Evolutionary conservation across 768 basidiomycete genomes (phyloP).

Genomic region (Termitomyces sp.): DNA sequence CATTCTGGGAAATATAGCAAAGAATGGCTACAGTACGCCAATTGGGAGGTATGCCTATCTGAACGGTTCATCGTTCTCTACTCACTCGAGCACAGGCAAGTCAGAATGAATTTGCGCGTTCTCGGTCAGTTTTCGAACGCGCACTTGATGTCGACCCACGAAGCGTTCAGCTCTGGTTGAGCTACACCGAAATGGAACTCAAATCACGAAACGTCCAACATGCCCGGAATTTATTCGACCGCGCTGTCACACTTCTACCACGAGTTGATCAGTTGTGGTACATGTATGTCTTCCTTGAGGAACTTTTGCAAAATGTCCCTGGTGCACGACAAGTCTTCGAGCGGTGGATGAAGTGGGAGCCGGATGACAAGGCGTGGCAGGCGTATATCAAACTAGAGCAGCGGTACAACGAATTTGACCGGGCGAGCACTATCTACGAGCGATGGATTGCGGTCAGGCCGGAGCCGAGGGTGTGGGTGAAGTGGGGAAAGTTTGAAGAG

Average conservation of each 20-base stretch:
- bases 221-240: slow-evolving; percentile 93
- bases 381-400: slow-evolving; percentile 99
- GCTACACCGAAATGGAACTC: slow-evolving; percentile 95
- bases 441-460: slow-evolving; percentile 75
- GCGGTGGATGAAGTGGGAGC: slow-evolving; percentile 99
- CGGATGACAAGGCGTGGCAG: slow-evolving; percentile 99
- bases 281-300: slow-evolving; percentile 98
- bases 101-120: slow-evolving; percentile 94
- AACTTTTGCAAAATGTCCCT: slow-evolving; percentile 91
- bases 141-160: slow-evolving; percentile 94
- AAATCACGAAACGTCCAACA: slow-evolving; percentile 98
- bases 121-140: slow-evolving; percentile 93
- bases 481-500: slow-evolving; percentile 87
- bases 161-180: slow-evolving; percentile 87
- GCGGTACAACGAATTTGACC: slow-evolving; percentile 86
- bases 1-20: slow-evolving; percentile 40
- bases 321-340: slow-evolving; percentile 98
- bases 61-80: background rate
- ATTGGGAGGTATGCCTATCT: slow-evolving; percentile 61
- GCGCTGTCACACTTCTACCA: slow-evolving; percentile 93
- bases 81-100: slow-evolving; percentile 47
- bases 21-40: slow-evolving; percentile 84
- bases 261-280: slow-evolving; percentile 98
- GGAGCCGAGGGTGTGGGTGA: slow-evolving; percentile 80
- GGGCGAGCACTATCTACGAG: slow-evolving; percentile 91